phyloP scores from a whole-genome alignment of 139 green algal genomes.

The Choricystis sp. region DNA sequence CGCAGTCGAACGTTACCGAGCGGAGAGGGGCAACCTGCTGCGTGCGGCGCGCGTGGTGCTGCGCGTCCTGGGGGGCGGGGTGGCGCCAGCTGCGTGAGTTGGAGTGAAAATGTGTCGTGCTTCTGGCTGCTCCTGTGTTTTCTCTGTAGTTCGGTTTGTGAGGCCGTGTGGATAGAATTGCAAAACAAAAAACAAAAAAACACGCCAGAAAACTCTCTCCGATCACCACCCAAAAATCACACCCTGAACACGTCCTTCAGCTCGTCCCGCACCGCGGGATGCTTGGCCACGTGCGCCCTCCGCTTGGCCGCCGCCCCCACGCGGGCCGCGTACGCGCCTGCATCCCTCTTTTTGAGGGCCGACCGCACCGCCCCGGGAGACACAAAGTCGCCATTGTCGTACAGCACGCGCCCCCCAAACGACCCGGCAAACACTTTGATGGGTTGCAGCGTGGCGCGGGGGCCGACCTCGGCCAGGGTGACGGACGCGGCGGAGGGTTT shows the following conservation, averaged over 20 bases:
- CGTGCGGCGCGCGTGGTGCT: too few relatives aligned
- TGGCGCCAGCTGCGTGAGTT: too few relatives aligned
- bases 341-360: constrained; percentile 47
- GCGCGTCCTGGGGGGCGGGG: too few relatives aligned
- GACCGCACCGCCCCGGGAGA: constrained; percentile 73
- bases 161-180: too few relatives aligned
- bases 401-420: constrained; percentile 77
- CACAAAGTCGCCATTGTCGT: constrained; percentile 81
- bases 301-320: constrained; percentile 41
- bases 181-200: background rate
- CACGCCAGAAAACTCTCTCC: background rate
- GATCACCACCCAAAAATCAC: background rate
- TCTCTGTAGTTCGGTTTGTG: too few relatives aligned
- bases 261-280: constrained; percentile 29
- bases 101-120: too few relatives aligned
- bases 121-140: too few relatives aligned
- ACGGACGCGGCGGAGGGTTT: background rate
- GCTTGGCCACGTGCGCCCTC: constrained; percentile 34
- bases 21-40: too few relatives aligned
- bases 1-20: too few relatives aligned
- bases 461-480: constrained; percentile 55
- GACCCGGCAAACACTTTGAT: constrained; percentile 83
- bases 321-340: constrained; percentile 66
- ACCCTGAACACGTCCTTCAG: constrained; percentile 44
- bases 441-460: constrained; percentile 73